A percentile compares a stretch with the other conserved stretches of the same genome.
These are phyloP conservation scores for Lactarius tabidus DNA, from an alignment of 768 basidiomycete species.

Conservation along the genomic window DNA sequence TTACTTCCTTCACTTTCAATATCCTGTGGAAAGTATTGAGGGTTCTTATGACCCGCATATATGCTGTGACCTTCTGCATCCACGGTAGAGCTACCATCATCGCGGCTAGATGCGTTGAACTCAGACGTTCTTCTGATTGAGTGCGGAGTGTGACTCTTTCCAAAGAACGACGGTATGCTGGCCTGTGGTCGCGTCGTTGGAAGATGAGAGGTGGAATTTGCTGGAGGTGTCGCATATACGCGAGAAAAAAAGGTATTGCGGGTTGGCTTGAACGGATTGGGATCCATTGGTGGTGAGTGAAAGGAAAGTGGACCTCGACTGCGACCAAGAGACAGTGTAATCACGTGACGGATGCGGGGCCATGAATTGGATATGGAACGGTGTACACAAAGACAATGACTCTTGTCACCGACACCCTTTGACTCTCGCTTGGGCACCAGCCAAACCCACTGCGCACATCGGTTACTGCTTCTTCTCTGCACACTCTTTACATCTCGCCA, in stretches of 20 bases:
- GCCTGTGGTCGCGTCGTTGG: not conserved
- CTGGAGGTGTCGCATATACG: conserved; percentile 5
- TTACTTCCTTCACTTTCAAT: conserved; percentile 8
- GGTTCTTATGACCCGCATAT: conserved; percentile 12
- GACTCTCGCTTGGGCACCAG: conserved; percentile 3
- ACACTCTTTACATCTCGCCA: not conserved
- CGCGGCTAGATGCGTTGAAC: not conserved
- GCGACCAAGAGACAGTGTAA: not conserved
- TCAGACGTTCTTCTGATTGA: conserved; percentile 10
- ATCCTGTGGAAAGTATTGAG: conserved; percentile 5
- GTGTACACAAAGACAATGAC: not conserved
- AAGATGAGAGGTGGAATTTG: not conserved
- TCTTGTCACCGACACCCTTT: not conserved
- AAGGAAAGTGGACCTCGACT: not conserved
- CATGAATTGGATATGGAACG: not conserved
- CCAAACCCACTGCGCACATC: conserved; percentile 9
- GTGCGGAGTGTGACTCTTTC: conserved; percentile 8
- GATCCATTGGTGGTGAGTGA: conserved; percentile 2
- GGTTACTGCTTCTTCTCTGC: conserved; percentile 1
- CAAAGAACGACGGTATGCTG: conserved; percentile 16
- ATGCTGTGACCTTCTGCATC: conserved; percentile 11
- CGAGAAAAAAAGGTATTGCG: conserved; percentile 15
- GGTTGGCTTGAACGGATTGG: conserved; percentile 3
- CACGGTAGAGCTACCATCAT: not conserved
- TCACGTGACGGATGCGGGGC: conserved; percentile 12